phyloP scores from a whole-genome alignment of 495 filamentous ascomycete genomes.

The Neurospora sp. region DNA sequence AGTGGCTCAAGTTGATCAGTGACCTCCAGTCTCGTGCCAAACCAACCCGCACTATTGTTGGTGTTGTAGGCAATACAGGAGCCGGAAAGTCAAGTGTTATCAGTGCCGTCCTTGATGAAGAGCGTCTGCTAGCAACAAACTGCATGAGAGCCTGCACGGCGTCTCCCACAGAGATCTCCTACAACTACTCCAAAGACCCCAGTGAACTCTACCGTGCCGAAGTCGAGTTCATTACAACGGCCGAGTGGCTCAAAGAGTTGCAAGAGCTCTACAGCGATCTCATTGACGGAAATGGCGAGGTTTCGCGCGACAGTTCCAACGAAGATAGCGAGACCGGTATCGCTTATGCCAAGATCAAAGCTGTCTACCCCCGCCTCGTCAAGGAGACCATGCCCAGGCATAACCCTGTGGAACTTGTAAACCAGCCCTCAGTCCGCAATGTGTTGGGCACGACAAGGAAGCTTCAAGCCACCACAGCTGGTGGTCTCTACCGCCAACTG shows the following conservation, averaged over 20 bases:
- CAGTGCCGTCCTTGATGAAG: slow-evolving; percentile 48
- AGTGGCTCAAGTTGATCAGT: slow-evolving; percentile 36
- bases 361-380: slow-evolving; percentile 50
- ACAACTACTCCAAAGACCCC: slow-evolving; percentile 39
- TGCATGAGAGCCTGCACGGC: slow-evolving; percentile 52
- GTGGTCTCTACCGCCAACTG: slow-evolving; percentile 19
- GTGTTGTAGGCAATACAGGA: slow-evolving; percentile 51
- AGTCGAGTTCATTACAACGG: slow-evolving; percentile 48
- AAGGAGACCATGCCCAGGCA: slow-evolving; percentile 40
- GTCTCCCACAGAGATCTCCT: slow-evolving; percentile 56
- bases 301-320: slow-evolving; percentile 35
- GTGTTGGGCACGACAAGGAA: slow-evolving; percentile 40
- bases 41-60: slow-evolving; percentile 37
- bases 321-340: slow-evolving; percentile 44
- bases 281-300: slow-evolving; percentile 29
- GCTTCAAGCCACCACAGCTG: slow-evolving; percentile 27
- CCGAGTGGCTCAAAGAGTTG: slow-evolving; percentile 52
- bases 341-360: slow-evolving; percentile 56
- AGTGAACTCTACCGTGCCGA: slow-evolving; percentile 45
- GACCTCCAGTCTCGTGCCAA: slow-evolving; percentile 13
- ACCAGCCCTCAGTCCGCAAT: slow-evolving; percentile 24
- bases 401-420: slow-evolving; percentile 32
- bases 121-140: slow-evolving; percentile 28
- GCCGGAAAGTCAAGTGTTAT: slow-evolving; percentile 52
- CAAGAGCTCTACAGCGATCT: slow-evolving; percentile 43